Evolutionary conservation across 2,329 filamentous ascomycete species (phyloP).

Genomic region (Sclerotinia subarctica): DNA sequence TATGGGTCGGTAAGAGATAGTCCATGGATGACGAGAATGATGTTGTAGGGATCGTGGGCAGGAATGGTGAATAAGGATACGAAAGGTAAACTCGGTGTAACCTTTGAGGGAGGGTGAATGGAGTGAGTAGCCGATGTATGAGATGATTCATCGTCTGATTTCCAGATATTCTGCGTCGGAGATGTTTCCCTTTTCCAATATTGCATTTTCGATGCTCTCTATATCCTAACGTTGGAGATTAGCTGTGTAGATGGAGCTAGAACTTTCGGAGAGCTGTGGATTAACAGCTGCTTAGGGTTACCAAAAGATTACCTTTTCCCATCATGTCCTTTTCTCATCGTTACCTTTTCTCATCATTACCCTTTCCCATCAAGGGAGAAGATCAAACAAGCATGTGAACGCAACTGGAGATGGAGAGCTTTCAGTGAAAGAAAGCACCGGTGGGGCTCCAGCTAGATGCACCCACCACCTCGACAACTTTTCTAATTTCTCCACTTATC

Average conservation of each 20-base stretch:
- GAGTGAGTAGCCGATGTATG: background rate
- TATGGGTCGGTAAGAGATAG: constrained; percentile 1
- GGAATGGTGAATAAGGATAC: constrained; percentile 5
- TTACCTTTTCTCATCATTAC: no score
- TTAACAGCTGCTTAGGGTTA: background rate
- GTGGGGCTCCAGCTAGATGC: no score
- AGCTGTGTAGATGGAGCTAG: background rate
- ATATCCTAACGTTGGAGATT: background rate
- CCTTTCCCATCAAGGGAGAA: background rate
- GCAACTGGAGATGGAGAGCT: background rate
- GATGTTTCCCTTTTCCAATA: background rate
- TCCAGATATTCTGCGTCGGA: background rate
- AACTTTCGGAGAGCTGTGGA: background rate
- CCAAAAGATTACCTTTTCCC: background rate
- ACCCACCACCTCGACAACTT: background rate
- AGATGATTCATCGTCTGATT: background rate
- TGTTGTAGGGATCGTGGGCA: constrained; percentile 10
- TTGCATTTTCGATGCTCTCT: background rate
- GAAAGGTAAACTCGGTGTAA: background rate
- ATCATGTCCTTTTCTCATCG: no score
- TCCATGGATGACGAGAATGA: constrained; percentile 1
- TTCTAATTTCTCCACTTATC: background rate
- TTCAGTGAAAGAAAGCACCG: background rate
- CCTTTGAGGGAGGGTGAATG: background rate
- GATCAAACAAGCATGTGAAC: background rate